phyloP scores from a whole-genome alignment of 2,329 filamentous ascomycete species.

The Trichophyton schoenleinii region DNA sequence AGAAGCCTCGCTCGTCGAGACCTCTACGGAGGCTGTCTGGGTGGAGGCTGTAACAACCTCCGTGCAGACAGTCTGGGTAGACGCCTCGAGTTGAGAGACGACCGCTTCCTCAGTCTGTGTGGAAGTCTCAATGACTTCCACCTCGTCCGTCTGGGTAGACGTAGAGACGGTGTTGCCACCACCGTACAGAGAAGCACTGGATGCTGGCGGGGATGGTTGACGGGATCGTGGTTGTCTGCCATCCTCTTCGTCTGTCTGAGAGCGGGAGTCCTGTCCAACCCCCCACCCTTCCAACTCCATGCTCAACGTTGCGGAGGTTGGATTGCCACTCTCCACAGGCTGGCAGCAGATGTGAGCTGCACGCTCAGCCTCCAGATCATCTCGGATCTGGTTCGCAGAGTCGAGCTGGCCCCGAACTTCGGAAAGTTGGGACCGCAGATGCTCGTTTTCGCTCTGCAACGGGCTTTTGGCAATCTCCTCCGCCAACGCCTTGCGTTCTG shows the following conservation, averaged over 20 bases:
- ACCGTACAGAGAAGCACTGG: conserved; percentile 5
- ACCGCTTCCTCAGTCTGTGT: conserved; percentile 7
- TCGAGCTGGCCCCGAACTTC: conserved; percentile 1
- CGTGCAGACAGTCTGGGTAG: conserved; percentile 4
- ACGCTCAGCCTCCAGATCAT: conserved; percentile 6
- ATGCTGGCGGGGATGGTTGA: neutral
- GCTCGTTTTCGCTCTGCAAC: conserved; percentile 3
- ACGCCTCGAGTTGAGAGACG: neutral
- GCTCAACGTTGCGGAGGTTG: neutral
- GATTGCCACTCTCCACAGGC: neutral
- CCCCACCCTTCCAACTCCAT: conserved; percentile 1
- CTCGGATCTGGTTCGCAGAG: conserved; percentile 3
- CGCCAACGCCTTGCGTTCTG: conserved; percentile 1
- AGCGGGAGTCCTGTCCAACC: conserved; percentile 1
- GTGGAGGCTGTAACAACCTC: conserved; percentile 5
- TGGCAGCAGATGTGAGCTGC: neutral
- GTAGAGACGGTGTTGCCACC: conserved; percentile 2
- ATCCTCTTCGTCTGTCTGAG: conserved; percentile 1
- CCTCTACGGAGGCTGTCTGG: conserved; percentile 6
- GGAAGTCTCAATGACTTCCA: conserved; percentile 6
- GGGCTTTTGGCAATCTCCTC: conserved; percentile 4
- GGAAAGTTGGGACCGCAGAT: neutral
- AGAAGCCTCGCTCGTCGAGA: neutral
- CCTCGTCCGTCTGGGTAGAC: conserved; percentile 2
- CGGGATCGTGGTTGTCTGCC: neutral